phyloP scores from a whole-genome alignment of 2,329 filamentous ascomycete species.

The Emergomyces pasteurianus region DNA sequence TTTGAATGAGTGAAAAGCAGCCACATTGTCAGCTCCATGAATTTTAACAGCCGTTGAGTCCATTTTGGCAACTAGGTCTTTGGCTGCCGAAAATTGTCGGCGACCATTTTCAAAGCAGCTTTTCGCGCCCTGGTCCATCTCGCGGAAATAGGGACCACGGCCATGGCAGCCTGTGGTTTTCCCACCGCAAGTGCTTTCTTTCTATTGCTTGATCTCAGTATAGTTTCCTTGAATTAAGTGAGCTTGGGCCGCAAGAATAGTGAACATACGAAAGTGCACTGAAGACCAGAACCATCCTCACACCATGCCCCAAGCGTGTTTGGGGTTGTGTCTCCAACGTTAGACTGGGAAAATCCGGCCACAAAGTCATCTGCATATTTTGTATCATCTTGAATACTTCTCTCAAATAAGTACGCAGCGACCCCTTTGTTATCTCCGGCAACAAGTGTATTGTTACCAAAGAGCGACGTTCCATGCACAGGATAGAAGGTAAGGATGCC shows the following conservation, averaged over 20 bases:
- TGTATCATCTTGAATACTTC: constrained; percentile 45
- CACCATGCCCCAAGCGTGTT: constrained; percentile 83
- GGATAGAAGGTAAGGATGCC: constrained; percentile 85
- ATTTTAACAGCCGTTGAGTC: constrained; percentile 28
- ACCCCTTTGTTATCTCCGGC: constrained; percentile 97
- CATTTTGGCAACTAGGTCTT: constrained; percentile 45
- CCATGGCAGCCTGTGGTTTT: constrained; percentile 34
- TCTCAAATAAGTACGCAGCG: constrained; percentile 73
- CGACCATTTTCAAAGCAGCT: constrained; percentile 40
- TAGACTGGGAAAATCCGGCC: constrained; percentile 84
- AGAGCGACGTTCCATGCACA: constrained; percentile 81
- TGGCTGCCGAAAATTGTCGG: constrained; percentile 34
- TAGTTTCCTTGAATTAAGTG: not conserved
- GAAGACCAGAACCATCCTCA: constrained; percentile 61
- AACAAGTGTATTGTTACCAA: constrained; percentile 82
- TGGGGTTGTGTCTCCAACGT: constrained; percentile 80
- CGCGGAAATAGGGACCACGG: constrained; percentile 34
- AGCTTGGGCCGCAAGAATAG: too few relatives aligned
- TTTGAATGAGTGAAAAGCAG: constrained; percentile 74
- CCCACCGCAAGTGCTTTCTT: constrained; percentile 67
- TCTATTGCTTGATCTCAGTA: constrained; percentile 21
- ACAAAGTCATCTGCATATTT: constrained; percentile 59
- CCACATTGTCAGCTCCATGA: constrained; percentile 53
- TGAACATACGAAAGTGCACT: constrained; percentile 26
- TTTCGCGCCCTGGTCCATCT: constrained; percentile 35